These are phyloP conservation scores for Serendipita sp. DNA, from an alignment of 768 basidiomycete species.

Conservation along the genomic window DNA sequence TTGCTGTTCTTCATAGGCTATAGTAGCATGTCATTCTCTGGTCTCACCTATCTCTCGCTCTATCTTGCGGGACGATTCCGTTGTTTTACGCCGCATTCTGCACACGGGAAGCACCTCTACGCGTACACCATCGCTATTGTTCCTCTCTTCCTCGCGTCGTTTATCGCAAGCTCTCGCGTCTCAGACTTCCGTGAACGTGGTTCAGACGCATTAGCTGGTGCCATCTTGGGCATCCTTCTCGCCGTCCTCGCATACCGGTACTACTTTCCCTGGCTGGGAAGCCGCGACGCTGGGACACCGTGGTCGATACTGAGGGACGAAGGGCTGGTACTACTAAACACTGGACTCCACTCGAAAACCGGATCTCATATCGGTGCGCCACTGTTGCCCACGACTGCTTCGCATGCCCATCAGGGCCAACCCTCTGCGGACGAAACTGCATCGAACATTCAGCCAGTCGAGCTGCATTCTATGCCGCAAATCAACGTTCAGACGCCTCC, in stretches of 20 bases:
- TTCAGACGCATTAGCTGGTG: background rate
- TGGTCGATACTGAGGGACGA: background rate
- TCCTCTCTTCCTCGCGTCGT: background rate
- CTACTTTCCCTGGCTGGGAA: background rate
- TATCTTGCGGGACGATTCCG: constrained; percentile 32
- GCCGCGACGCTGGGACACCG: background rate
- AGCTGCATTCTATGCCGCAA: background rate
- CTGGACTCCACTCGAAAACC: background rate
- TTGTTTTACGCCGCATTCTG: background rate
- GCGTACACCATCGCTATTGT: background rate
- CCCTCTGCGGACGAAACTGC: background rate
- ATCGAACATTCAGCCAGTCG: background rate
- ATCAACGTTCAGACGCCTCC: background rate
- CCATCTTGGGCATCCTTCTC: background rate
- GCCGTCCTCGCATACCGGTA: background rate
- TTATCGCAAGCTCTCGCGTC: background rate
- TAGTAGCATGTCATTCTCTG: constrained; percentile 47
- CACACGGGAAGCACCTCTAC: background rate
- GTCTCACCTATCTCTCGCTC: constrained; percentile 46
- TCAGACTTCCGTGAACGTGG: background rate
- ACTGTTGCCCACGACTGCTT: background rate
- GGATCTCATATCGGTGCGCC: background rate
- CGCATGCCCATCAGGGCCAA: background rate
- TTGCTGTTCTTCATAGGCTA: constrained; percentile 22
- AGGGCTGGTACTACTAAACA: background rate